A percentile compares a stretch with the other conserved stretches of the same genome.
Conservation (phyloP, 345 rosid genomes). For the Turnera subulata region DNA sequence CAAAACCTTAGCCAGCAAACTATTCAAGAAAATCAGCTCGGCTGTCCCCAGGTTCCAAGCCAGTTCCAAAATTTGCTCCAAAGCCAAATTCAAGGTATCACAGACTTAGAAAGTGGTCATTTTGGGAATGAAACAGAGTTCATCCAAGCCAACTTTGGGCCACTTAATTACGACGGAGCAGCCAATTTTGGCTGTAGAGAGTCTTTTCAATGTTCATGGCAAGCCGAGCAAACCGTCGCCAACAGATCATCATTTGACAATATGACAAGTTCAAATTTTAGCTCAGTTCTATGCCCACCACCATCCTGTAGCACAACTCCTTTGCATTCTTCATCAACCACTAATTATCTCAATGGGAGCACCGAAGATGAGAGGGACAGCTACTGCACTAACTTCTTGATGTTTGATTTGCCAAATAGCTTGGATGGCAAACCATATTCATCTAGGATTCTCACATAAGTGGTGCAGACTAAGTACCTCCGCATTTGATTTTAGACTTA, state of each 20-base stretch:
- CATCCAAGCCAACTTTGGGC: conserved; percentile 7
- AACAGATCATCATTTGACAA: conserved; percentile 8
- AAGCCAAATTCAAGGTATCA: conserved; percentile 19
- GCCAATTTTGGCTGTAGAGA: background rate
- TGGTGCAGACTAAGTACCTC: too few relatives aligned
- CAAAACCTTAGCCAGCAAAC: conserved; percentile 6
- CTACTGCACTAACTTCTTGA: conserved; percentile 33
- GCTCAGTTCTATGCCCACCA: conserved; percentile 47
- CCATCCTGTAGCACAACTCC: conserved; percentile 45
- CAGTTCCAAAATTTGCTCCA: conserved; percentile 19
- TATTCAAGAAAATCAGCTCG: conserved; percentile 12
- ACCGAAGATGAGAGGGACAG: conserved; percentile 63
- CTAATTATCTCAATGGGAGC: conserved; percentile 40
- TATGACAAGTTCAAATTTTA: conserved; percentile 17
- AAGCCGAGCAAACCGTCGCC: background rate
- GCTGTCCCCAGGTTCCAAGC: conserved; percentile 17
- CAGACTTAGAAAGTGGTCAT: conserved; percentile 8
- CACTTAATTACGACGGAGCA: conserved; percentile 10
- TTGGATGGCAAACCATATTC: conserved; percentile 26
- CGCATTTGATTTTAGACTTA: too few relatives aligned
- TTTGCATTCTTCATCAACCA: conserved; percentile 47
- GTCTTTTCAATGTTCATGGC: background rate
- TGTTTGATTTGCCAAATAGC: conserved; percentile 34
- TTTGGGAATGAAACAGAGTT: background rate
- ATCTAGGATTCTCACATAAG: too few relatives aligned